Evolutionary conservation across 805 yeast species (phyloP).

Genomic region (Candida methanosorbosa): DNA sequence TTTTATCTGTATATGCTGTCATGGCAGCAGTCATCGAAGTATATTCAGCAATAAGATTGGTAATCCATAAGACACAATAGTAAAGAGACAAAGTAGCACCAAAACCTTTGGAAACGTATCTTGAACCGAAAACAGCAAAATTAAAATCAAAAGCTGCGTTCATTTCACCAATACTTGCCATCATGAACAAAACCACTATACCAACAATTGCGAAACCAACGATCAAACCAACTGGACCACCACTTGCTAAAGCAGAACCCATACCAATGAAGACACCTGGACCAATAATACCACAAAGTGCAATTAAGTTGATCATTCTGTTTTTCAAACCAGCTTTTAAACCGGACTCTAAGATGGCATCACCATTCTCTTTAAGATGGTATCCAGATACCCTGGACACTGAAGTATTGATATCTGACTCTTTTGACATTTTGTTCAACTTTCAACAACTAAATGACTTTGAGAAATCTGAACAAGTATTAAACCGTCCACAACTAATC

Average conservation of each 20-base stretch:
- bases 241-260: slow-evolving; percentile 38
- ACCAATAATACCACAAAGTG: slow-evolving; percentile 51
- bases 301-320: slow-evolving; percentile 41
- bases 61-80: slow-evolving; percentile 48
- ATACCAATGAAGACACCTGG: slow-evolving; percentile 47
- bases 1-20: slow-evolving; percentile 39
- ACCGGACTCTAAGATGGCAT: slow-evolving; percentile 11
- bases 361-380: slow-evolving; percentile 1
- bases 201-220: slow-evolving; percentile 45
- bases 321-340: slow-evolving; percentile 39
- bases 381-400: too few relatives aligned
- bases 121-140: slow-evolving; percentile 42
- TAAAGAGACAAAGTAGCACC: slow-evolving; percentile 49
- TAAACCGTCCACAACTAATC: too few relatives aligned
- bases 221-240: slow-evolving; percentile 46
- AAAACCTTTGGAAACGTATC: slow-evolving; percentile 43
- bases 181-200: slow-evolving; percentile 42
- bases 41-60: slow-evolving; percentile 46
- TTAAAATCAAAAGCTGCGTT: slow-evolving; percentile 46
- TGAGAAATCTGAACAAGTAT: too few relatives aligned
- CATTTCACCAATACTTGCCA: slow-evolving; percentile 48
- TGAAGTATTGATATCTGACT: too few relatives aligned
- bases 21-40: slow-evolving; percentile 43
- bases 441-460: too few relatives aligned
- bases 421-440: too few relatives aligned